Evolutionary conservation across 179 eudicot species (phyloP), one percentile per base, ranked within the genome.

Genomic region (Camellia oleifera): DNA sequence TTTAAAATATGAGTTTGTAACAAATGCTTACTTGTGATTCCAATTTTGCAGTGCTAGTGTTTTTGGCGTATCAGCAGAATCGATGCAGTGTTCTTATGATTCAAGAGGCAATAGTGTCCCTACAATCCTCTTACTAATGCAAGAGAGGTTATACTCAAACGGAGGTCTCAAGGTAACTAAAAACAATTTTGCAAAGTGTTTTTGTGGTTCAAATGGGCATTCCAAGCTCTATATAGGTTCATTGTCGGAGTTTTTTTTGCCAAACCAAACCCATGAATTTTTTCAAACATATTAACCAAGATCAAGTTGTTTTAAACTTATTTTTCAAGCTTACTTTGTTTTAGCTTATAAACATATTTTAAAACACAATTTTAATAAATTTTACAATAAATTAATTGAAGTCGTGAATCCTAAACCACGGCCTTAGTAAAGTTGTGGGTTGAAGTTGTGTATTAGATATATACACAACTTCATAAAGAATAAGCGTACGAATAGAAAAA

Each of bases 81-180:
- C 99, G 6, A 95, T 95, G 99, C 98, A 95, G 84, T 92, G 94
- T 77, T 86, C 93, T 13, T 92, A 86, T 78, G 99, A 95, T 77
- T 58, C 92, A 64, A 94, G 91, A 84, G 99, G 99, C 69, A 95
- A 95, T 64, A 92, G 99, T 80, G 95, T 95, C 54, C 99, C 99
- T 42, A 92, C 89, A 20, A 94, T 95, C 74, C 94, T 95, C 66
- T 77, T 95, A 74, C 84, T 95, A 26, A 91, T 95, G 97, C 99
- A 95, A 81, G 92, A 92, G 77, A 89, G 91, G 74, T 65, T 95
- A 44, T 94, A 92, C 74, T 60, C 89, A 7, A 97, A 95, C 82
- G 91, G 80, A 73, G 99, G 99, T 75, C 89, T 95, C 2, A 89
- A 92, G 99, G 99, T 94, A 84, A 32, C 40, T 1, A 32, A 32